These are phyloP conservation scores for Candida orba DNA, from an alignment of 805 yeast species.

Conservation along the genomic window DNA sequence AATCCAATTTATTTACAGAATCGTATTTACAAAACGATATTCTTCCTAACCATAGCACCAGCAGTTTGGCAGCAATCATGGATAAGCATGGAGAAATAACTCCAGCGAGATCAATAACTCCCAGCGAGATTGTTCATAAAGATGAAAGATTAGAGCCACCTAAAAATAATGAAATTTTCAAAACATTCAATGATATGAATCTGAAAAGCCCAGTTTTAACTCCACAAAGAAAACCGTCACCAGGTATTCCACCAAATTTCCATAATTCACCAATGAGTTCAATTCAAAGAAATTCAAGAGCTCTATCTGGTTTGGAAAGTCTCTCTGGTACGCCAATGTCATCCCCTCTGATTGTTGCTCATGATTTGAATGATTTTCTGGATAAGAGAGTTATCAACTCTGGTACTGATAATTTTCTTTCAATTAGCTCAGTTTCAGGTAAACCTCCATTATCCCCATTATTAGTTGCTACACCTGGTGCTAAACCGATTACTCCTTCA, in stretches of 20 bases:
- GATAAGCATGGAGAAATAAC: slow-evolving; percentile 16
- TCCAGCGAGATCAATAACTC: slow-evolving; percentile 36
- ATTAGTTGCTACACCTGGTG: slow-evolving; percentile 52
- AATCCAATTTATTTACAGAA: slow-evolving; percentile 30
- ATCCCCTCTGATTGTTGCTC: slow-evolving; percentile 49
- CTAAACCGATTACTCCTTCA: slow-evolving; percentile 51
- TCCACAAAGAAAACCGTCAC: slow-evolving; percentile 25
- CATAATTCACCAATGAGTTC: slow-evolving; percentile 50
- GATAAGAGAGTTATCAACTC: slow-evolving; percentile 21
- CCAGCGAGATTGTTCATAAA: slow-evolving; percentile 29
- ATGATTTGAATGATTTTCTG: slow-evolving; percentile 29
- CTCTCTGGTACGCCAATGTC: slow-evolving; percentile 39
- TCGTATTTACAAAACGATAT: slow-evolving; percentile 34
- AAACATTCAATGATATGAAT: slow-evolving; percentile 20
- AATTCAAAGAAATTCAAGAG: slow-evolving; percentile 43
- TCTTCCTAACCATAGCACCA: slow-evolving; percentile 26
- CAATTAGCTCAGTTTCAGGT: slow-evolving; percentile 15
- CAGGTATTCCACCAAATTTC: slow-evolving; percentile 14
- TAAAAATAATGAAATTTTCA: slow-evolving; percentile 7
- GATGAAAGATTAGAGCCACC: slow-evolving; percentile 3
- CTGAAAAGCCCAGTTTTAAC: slow-evolving; percentile 25
- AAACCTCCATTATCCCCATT: slow-evolving; percentile 79
- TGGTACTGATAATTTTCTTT: slow-evolving; percentile 22
- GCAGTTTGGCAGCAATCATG: slow-evolving; percentile 2
- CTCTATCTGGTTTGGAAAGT: slow-evolving; percentile 15